Base-by-base conservation (phyloP, 2,329 filamentous ascomycete genomes). In the Hortaea werneckii region DNA sequence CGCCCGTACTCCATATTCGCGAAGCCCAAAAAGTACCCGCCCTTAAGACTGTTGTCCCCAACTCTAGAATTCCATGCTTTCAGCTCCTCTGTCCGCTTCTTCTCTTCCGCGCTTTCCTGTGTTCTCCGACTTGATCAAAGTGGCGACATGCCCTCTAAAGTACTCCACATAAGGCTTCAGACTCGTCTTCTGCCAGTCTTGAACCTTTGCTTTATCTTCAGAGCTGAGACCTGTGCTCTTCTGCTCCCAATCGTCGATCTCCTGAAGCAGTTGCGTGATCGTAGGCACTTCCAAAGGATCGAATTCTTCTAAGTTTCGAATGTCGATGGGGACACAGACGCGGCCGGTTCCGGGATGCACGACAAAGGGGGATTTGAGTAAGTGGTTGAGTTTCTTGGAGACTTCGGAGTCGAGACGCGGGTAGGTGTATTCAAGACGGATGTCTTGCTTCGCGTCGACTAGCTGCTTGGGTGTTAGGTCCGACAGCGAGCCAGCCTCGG, bases 101-200 rank as follows among this genome's bases (percentile, higher is more conserved):
- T 79, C 80, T 51, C 73, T 72, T 63, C 83, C 81, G 56, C 70
- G 61, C 59, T 74, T 74, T 8, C 63, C 51, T 8, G 37, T 35
- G 52, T 62, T 49, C 40, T 85, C 82, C 48, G 94, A 90, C 64
- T 83, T 89, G 65, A 95, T 75, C 45, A 98, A 65, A 0, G 71
- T 76, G 7, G 79, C 76, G 6, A 96, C 87, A 66, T 95, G 94
- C 0, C 74, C 76, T 55, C 85, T 78, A 67, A 98, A 96, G 55
- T 83, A 82, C 47, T 96, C 89, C 32, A 96, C 80, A 63, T 94
- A 96, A 6, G 88, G 87, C 70, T 85, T 94, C 60, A 98, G 67
- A 54, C 87, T 87, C 26, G 92, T 98, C 78, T 96, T 98, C 68
- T 98, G 90, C 82, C 90, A 96, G 62, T 98, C 92, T 54, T 83